These are phyloP conservation scores for Geranium rotundifolium DNA, from an alignment of 345 rosid species.

Conservation along the genomic window DNA sequence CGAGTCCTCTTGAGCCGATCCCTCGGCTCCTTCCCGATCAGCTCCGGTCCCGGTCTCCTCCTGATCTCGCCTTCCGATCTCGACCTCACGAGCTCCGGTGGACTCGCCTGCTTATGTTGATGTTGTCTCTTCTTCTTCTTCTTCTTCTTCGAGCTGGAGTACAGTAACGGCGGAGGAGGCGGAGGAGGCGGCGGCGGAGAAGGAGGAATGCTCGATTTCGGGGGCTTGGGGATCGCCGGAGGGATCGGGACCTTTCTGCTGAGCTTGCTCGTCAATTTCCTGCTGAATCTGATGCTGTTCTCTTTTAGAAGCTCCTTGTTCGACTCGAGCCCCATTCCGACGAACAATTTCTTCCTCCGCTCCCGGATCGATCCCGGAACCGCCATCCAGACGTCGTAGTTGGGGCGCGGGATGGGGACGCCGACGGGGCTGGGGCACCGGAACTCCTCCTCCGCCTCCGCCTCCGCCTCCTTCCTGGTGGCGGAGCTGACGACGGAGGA, in stretches of 20 bases:
- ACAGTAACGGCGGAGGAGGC: background rate
- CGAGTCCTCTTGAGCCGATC: constrained; percentile 56
- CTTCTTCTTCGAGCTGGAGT: no score
- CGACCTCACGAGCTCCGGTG: constrained; percentile 50
- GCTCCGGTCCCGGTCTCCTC: constrained; percentile 37
- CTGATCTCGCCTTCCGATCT: constrained; percentile 66
- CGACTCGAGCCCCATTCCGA: constrained; percentile 62
- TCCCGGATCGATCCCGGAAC: constrained; percentile 72
- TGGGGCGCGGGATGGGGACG: constrained; percentile 24
- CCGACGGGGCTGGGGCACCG: constrained; percentile 12
- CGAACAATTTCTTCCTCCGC: constrained; percentile 54
- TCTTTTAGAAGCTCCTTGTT: constrained; percentile 29
- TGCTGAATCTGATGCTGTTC: constrained; percentile 16
- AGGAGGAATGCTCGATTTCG: background rate
- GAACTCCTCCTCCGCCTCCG: constrained; percentile 8
- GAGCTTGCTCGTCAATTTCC: constrained; percentile 15
- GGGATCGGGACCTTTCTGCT: background rate
- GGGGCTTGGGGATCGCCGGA: background rate
- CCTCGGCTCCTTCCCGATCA: constrained; percentile 49
- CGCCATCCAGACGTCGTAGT: constrained; percentile 83
- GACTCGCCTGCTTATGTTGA: no score
- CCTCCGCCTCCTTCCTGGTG: no score
- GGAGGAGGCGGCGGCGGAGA: background rate
- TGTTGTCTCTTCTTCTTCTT: no score
- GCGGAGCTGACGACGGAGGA: constrained; percentile 36